These are phyloP conservation scores for Xylariales sp. DNA, from an alignment of 2,329 filamentous ascomycete species.

Conservation along the genomic window DNA sequence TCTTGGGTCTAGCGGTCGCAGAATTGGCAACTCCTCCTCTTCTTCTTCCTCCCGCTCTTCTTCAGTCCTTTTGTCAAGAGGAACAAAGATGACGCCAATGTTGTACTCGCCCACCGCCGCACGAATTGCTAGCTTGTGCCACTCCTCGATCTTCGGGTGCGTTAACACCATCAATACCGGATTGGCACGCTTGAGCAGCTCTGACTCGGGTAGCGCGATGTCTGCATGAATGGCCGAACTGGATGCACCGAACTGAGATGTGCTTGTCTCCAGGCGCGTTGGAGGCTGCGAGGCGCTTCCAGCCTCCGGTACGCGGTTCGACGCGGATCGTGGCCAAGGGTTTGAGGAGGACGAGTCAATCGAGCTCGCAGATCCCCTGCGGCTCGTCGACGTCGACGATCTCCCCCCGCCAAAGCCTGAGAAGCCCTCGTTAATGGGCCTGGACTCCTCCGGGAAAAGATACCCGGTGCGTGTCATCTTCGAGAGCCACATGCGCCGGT, in stretches of 20 bases:
- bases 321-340: neutral
- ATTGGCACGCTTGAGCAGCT: slow-evolving; percentile 15
- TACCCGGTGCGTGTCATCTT: too few species aligned
- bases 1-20: slow-evolving; percentile 20
- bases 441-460: too few species aligned
- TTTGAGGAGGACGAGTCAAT: slow-evolving; percentile 9
- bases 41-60: slow-evolving; percentile 9
- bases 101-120: slow-evolving; percentile 20
- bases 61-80: slow-evolving; percentile 11
- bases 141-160: slow-evolving; percentile 22
- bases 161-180: slow-evolving; percentile 23
- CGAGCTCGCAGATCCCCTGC: slow-evolving; percentile 18
- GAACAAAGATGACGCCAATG: slow-evolving; percentile 25
- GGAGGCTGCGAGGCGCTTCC: neutral
- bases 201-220: slow-evolving; percentile 11
- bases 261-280: neutral
- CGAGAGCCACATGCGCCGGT: too few species aligned
- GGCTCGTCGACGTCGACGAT: too few species aligned
- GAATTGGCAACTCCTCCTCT: slow-evolving; percentile 17
- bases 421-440: too few species aligned
- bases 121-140: slow-evolving; percentile 22
- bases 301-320: slow-evolving; percentile 2
- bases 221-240: neutral
- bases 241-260: neutral
- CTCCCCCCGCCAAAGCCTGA: too few species aligned